Evolutionary conservation across 2,329 filamentous ascomycete species (phyloP).

Genomic region (Juglanconis juglandina): DNA sequence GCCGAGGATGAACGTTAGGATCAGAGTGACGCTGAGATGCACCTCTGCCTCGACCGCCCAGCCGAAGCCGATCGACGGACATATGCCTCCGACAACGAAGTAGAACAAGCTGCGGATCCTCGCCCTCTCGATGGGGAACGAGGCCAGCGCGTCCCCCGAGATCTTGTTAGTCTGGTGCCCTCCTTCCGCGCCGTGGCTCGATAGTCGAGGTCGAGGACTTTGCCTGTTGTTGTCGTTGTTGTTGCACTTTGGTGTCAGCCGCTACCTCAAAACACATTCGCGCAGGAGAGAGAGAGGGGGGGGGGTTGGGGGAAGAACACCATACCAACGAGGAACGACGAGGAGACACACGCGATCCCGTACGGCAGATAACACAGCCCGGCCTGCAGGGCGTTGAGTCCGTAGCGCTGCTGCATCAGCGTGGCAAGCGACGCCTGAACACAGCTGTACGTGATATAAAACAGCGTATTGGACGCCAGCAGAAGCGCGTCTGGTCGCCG

Average conservation of each 20-base stretch:
- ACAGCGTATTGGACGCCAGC: conserved; percentile 18
- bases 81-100: neutral
- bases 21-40: neutral
- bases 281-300: too few species aligned
- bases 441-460: conserved; percentile 23
- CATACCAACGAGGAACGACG: conserved; percentile 19
- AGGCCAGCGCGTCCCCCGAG: conserved; percentile 38
- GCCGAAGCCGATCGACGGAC: conserved; percentile 3
- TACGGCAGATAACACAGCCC: conserved; percentile 26
- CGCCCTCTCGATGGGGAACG: conserved; percentile 50
- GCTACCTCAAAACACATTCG: too few species aligned
- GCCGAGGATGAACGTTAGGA: neutral
- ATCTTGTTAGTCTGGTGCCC: neutral
- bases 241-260: too few species aligned
- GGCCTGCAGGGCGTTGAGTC: conserved; percentile 22
- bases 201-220: neutral
- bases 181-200: neutral
- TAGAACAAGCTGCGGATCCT: conserved; percentile 30
- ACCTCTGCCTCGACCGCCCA: neutral
- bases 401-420: conserved; percentile 24
- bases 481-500: conserved; percentile 21
- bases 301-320: too few species aligned
- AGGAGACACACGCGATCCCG: conserved; percentile 20
- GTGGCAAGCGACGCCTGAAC: conserved; percentile 23
- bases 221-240: neutral